phyloP scores from a whole-genome alignment of 2,329 filamentous ascomycete species.

The Fusarium abutilonis region DNA sequence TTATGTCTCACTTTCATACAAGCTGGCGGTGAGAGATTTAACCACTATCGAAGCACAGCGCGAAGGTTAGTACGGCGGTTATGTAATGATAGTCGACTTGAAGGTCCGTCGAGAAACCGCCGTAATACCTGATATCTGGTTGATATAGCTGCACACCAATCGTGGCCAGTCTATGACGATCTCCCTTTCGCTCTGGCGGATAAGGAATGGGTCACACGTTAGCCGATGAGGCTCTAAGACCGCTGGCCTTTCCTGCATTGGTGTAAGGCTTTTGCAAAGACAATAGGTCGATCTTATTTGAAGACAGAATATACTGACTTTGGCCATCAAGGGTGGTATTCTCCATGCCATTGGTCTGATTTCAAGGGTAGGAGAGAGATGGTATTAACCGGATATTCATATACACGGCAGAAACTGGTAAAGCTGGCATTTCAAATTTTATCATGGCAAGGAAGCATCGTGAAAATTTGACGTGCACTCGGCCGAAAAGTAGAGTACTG shows the following conservation, averaged over 20 bases:
- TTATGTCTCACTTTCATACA: too few species aligned
- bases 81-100: slow-evolving; percentile 1
- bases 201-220: slow-evolving; percentile 12
- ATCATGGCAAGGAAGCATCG: too few species aligned
- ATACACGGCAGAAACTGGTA: too few species aligned
- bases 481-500: too few species aligned
- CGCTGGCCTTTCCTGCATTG: slow-evolving; percentile 21
- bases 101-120: slow-evolving; percentile 11
- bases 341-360: too few species aligned
- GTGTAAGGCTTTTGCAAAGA: slow-evolving; percentile 3
- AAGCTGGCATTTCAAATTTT: too few species aligned
- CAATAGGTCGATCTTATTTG: too few species aligned
- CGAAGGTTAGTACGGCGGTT: neutral
- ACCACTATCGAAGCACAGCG: slow-evolving; percentile 8
- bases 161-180: slow-evolving; percentile 6
- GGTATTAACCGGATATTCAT: neutral
- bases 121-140: neutral
- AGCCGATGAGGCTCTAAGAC: slow-evolving; percentile 14
- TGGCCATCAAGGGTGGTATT: too few species aligned
- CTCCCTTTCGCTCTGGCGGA: neutral
- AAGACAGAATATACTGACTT: too few species aligned
- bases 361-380: too few species aligned
- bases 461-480: too few species aligned
- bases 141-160: slow-evolving; percentile 18
- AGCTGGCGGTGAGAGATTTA: neutral